Percentiles rank a stretch among this genome's conserved stretches.
Evolutionary conservation across 179 eudicot species (phyloP).

Genomic region (Spinacia oleracea): DNA sequence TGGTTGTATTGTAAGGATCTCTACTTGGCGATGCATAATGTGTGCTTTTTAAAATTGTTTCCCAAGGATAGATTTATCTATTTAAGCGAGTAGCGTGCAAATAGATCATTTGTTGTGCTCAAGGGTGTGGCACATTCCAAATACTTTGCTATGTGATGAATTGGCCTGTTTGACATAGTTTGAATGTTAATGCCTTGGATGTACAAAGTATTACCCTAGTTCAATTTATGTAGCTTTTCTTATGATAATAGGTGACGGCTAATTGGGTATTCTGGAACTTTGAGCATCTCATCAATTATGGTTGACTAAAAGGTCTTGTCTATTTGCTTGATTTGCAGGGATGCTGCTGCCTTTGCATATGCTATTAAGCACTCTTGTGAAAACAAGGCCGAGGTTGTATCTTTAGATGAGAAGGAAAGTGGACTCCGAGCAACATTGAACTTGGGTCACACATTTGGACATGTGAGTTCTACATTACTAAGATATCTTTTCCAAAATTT

Average conservation of each 20-base stretch:
- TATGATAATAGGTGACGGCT: not conserved
- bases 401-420: slow-evolving; percentile 93
- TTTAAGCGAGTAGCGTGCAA: not conserved
- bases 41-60: not conserved
- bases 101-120: not conserved
- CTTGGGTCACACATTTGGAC: slow-evolving; percentile 99
- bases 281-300: not conserved
- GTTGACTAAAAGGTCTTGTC: slow-evolving; percentile 8
- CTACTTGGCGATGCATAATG: not conserved
- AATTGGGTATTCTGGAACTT: not conserved
- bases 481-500: not conserved
- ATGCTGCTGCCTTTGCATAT: slow-evolving; percentile 76
- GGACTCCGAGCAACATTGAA: slow-evolving; percentile 92
- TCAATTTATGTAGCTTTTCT: not conserved
- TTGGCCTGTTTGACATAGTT: not conserved
- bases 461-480: slow-evolving; percentile 51
- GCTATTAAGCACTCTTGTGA: slow-evolving; percentile 98
- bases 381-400: slow-evolving; percentile 96
- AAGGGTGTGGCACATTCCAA: not conserved
- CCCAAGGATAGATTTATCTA: not conserved
- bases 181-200: not conserved
- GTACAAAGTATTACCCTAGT: too few species aligned
- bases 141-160: not conserved
- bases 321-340: slow-evolving; percentile 51
- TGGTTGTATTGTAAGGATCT: not conserved